These are phyloP conservation scores for Abortiporus biennis DNA, from an alignment of 1,284 basidiomycete genomes.

Conservation along the genomic window DNA sequence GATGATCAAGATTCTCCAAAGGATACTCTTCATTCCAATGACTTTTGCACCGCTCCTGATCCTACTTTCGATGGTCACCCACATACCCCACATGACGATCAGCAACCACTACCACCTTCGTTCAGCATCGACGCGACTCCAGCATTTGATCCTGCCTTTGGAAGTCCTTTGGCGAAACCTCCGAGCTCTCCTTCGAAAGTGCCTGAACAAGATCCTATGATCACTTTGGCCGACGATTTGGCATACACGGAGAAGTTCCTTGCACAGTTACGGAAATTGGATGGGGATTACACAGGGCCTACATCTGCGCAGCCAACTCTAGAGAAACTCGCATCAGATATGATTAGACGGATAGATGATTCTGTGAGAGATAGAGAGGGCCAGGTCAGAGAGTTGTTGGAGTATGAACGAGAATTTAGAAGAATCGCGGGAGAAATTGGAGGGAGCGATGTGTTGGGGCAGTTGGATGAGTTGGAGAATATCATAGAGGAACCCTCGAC, in stretches of 20 bases:
- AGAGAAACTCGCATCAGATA: conserved; percentile 67
- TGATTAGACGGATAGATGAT: conserved; percentile 71
- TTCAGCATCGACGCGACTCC: conserved; percentile 23
- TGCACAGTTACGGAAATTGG: conserved; percentile 59
- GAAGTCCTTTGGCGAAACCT: conserved; percentile 26
- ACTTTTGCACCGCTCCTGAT: neutral
- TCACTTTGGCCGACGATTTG: conserved; percentile 62
- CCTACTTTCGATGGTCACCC: neutral
- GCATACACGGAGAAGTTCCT: conserved; percentile 75
- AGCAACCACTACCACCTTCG: conserved; percentile 9
- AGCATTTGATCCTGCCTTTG: conserved; percentile 39
- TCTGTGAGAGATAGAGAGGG: conserved; percentile 68
- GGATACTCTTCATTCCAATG: conserved; percentile 6
- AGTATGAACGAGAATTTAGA: conserved; percentile 72
- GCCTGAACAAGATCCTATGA: conserved; percentile 62
- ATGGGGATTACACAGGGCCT: conserved; percentile 38
- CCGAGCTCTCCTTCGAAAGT: conserved; percentile 23
- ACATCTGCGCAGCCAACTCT: conserved; percentile 41
- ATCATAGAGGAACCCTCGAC: conserved; percentile 30
- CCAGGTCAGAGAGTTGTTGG: conserved; percentile 69
- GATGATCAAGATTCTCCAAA: conserved; percentile 37
- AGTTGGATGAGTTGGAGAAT: conserved; percentile 57
- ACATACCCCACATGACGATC: conserved; percentile 4
- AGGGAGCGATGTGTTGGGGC: conserved; percentile 65
- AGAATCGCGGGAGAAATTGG: conserved; percentile 72